Conservation (phyloP, 306 rosid genomes). For the Rosa multiflora region DNA sequence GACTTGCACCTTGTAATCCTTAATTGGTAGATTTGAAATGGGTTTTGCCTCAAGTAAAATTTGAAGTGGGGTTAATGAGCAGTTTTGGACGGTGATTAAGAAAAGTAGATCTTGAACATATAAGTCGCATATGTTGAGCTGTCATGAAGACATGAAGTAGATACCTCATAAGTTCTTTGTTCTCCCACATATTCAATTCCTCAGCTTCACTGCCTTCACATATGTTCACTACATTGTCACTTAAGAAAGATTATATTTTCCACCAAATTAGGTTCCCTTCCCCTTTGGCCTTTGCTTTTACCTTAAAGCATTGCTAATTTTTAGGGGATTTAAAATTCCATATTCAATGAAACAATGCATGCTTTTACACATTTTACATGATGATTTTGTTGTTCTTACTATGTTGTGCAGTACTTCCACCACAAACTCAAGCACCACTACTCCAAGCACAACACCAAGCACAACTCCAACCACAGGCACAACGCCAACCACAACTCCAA, state of each 20-base stretch:
- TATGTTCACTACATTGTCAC: background rate
- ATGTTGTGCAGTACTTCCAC: constrained; percentile 45
- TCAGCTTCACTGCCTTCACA: background rate
- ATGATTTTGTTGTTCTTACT: constrained; percentile 20
- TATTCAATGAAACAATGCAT: background rate
- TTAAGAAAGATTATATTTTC: background rate
- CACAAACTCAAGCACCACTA: constrained; percentile 37
- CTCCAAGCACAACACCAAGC: constrained; percentile 21
- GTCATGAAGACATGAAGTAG: constrained; percentile 40
- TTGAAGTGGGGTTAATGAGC: background rate
- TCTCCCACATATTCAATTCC: constrained; percentile 29
- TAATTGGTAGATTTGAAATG: constrained; percentile 4
- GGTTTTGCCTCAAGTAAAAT: constrained; percentile 10
- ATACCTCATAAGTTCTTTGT: constrained; percentile 24
- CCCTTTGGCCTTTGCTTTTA: background rate
- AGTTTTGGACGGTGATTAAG: constrained; percentile 3
- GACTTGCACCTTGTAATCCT: background rate
- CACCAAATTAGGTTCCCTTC: constrained; percentile 2
- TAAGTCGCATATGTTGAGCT: constrained; percentile 26
- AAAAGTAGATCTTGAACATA: constrained; percentile 8
- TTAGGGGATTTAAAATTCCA: background rate
- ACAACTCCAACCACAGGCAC: constrained; percentile 25
- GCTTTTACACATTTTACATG: background rate
- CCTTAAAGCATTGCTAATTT: background rate
- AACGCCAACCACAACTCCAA: constrained; percentile 7